Conservation (phyloP, 257 asterid genomes). For the Solanum bulbocastanum region DNA sequence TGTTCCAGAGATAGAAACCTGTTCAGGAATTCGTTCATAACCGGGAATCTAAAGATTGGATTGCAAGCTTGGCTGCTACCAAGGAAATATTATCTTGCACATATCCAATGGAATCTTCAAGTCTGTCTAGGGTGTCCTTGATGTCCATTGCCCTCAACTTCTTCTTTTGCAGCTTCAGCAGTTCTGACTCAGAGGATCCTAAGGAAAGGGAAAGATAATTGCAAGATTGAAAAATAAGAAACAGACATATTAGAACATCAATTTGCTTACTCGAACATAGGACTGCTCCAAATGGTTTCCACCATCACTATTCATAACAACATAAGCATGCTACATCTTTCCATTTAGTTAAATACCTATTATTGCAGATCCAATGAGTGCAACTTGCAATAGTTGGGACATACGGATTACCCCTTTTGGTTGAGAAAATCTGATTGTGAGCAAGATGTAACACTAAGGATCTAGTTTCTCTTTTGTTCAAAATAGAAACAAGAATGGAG, state of each 20-base stretch:
- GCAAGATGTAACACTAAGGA: background rate
- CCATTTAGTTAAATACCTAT: background rate
- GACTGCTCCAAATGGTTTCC: background rate
- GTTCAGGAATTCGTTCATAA: background rate
- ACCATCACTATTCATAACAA: background rate
- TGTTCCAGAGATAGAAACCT: background rate
- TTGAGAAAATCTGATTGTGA: background rate
- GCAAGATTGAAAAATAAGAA: background rate
- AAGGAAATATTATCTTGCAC: conserved; percentile 35
- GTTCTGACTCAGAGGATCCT: conserved; percentile 48
- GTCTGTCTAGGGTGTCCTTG: conserved; percentile 53
- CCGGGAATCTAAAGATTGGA: conserved; percentile 41
- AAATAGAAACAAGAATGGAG: background rate
- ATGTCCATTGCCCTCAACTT: conserved; percentile 57
- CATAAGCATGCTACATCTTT: background rate
- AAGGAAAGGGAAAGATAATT: background rate
- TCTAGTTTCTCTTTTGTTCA: background rate
- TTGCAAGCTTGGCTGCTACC: conserved; percentile 81
- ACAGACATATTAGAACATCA: background rate
- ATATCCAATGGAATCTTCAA: conserved; percentile 30
- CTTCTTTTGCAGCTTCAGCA: conserved; percentile 46
- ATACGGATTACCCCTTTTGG: background rate
- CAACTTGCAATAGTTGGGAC: background rate
- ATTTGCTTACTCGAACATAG: background rate
- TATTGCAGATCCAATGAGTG: background rate